A percentile compares a stretch with the other conserved stretches of the same genome.
Evolutionary conservation across 2,329 filamentous ascomycete genomes (phyloP).

Genomic region (Thyridium curvatum): DNA sequence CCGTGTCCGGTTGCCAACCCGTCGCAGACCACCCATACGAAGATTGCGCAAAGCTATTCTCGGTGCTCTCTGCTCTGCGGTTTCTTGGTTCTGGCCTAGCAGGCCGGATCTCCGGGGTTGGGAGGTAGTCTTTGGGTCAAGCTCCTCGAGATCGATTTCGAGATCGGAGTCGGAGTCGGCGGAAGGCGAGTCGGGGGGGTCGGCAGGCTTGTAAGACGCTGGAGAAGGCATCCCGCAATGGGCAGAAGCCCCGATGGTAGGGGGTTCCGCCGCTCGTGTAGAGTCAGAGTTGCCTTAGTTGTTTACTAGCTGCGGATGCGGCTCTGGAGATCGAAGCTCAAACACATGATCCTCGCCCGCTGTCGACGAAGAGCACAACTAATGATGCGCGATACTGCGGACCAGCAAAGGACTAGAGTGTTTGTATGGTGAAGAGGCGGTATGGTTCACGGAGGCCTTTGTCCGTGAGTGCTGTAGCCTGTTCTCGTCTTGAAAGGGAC

Average conservation of each 20-base stretch:
- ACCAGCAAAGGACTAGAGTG: no score
- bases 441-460: not conserved
- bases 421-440: no score
- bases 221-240: conserved; percentile 51
- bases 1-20: conserved; percentile 45
- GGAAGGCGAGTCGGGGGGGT: conserved; percentile 57
- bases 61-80: conserved; percentile 38
- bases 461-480: not conserved
- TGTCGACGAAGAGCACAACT: no score
- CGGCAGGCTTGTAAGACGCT: conserved; percentile 44
- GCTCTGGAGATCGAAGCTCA: no score
- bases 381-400: no score
- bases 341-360: no score
- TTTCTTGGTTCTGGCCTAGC: conserved; percentile 44
- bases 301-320: not conserved
- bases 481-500: no score
- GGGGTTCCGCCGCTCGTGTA: no score
- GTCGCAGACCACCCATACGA: conserved; percentile 59
- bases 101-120: conserved; percentile 22
- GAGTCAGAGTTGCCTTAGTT: not conserved
- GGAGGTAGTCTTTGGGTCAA: conserved; percentile 52
- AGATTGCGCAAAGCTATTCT: conserved; percentile 66
- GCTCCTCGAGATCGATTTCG: conserved; percentile 72
- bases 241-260: conserved; percentile 6
- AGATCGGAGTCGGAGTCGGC: conserved; percentile 74